Percentiles rank a stretch among this genome's conserved stretches.
phyloP scores from a whole-genome alignment of 176 grass and related monocot genomes.

The Areca catechu region DNA sequence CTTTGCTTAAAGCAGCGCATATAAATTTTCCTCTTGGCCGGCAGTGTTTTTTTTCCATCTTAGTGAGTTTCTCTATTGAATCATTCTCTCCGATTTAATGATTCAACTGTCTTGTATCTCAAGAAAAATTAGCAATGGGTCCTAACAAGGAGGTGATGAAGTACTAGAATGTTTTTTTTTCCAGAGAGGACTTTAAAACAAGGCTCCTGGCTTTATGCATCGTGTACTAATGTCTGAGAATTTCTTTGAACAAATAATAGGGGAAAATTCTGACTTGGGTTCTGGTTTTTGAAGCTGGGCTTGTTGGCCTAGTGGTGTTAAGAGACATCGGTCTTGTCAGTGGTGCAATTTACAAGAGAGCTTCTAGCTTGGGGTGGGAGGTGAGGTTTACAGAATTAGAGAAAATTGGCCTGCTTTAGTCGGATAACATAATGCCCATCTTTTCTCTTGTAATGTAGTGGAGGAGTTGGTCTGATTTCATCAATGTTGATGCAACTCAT shows the following conservation, averaged over 20 bases:
- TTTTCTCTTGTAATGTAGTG: conserved; percentile 27
- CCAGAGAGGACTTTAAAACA: too few species aligned
- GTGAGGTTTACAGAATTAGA: conserved; percentile 20
- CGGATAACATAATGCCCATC: neutral
- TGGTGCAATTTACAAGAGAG: conserved; percentile 81
- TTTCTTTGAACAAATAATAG: too few species aligned
- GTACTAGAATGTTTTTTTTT: too few species aligned
- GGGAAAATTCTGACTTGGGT: neutral
- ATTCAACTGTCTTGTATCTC: too few species aligned
- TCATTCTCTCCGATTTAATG: neutral
- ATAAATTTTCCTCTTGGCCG: too few species aligned
- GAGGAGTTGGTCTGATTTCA: conserved; percentile 84
- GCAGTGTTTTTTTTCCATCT: neutral
- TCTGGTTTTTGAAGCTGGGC: conserved; percentile 49
- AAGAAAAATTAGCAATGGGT: too few species aligned
- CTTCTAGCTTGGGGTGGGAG: conserved; percentile 79
- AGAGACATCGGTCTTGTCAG: conserved; percentile 78
- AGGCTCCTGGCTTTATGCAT: too few species aligned
- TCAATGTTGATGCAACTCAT: conserved; percentile 60
- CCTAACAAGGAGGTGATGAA: too few species aligned
- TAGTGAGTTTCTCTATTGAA: too few species aligned
- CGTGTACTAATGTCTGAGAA: too few species aligned
- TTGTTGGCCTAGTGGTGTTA: conserved; percentile 65
- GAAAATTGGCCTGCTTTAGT: too few species aligned
- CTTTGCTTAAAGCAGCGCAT: too few species aligned